phyloP scores from a whole-genome alignment of 2,329 filamentous ascomycete species.

The Aureobasidium sp. region DNA sequence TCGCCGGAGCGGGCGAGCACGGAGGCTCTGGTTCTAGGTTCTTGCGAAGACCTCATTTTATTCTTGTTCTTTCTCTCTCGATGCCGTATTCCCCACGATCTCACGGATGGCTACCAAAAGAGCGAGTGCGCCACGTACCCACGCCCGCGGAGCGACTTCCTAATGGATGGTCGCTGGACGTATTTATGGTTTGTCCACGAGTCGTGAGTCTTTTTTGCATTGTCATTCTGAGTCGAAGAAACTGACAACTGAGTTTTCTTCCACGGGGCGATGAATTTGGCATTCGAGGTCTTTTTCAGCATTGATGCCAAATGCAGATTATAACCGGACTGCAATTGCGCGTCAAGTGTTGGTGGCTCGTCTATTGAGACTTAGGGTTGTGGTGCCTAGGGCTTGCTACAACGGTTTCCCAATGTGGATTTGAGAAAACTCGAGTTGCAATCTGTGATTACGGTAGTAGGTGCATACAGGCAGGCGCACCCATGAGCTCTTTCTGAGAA shows the following conservation, averaged over 20 bases:
- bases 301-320: background rate
- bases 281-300: background rate
- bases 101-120: no score
- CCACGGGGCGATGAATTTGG: background rate
- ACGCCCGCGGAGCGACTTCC: no score
- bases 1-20: no score
- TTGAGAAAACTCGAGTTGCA: no score
- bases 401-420: no score
- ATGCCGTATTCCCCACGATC: no score
- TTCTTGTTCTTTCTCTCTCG: no score
- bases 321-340: background rate
- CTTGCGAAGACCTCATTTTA: no score
- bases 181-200: background rate
- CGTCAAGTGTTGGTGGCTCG: background rate
- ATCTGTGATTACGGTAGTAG: background rate
- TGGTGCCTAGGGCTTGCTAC: background rate
- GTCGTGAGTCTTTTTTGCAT: background rate
- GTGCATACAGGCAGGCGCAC: no score
- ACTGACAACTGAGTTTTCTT: background rate
- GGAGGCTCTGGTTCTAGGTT: no score
- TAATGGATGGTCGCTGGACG: background rate
- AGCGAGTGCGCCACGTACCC: no score
- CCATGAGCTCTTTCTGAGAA: no score
- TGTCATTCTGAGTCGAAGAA: background rate
- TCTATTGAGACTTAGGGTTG: background rate